These are phyloP conservation scores for Ganoderma leucocontextum DNA, from an alignment of 1,284 basidiomycete species.

Conservation along the genomic window DNA sequence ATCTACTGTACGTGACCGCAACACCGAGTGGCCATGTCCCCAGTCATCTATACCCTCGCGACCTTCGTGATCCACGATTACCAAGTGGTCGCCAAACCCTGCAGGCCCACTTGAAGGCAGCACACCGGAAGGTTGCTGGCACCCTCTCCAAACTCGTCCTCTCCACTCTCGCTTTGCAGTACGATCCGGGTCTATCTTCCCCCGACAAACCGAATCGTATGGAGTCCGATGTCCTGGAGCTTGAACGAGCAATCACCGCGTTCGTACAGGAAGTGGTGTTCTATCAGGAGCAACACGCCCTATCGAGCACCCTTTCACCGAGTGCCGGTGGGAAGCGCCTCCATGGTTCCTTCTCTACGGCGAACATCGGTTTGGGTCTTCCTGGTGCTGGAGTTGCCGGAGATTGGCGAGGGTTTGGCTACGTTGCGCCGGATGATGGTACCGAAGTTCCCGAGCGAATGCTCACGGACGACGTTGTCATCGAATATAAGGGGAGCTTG, in stretches of 20 bases:
- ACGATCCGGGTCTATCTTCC: slow-evolving; percentile 66
- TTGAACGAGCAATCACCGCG: slow-evolving; percentile 75
- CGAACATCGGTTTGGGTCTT: slow-evolving; percentile 73
- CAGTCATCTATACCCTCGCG: slow-evolving; percentile 60
- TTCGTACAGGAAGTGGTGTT: slow-evolving; percentile 80
- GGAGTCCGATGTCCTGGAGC: slow-evolving; percentile 79
- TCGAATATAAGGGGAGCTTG: slow-evolving; percentile 58
- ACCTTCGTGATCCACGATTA: slow-evolving; percentile 52
- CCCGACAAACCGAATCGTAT: slow-evolving; percentile 74
- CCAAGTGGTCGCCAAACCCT: slow-evolving; percentile 60
- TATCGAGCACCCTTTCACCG: slow-evolving; percentile 41
- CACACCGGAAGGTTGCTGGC: slow-evolving; percentile 80
- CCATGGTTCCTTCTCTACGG: slow-evolving; percentile 66
- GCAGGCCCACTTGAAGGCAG: slow-evolving; percentile 64
- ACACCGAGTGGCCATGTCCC: slow-evolving; percentile 71
- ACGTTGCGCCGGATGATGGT: slow-evolving; percentile 62
- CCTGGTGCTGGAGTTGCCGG: slow-evolving; percentile 77
- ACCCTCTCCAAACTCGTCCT: slow-evolving; percentile 80
- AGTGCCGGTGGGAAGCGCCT: slow-evolving; percentile 59
- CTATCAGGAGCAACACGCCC: slow-evolving; percentile 51
- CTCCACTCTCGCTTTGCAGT: slow-evolving; percentile 79
- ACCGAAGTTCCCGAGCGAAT: slow-evolving; percentile 56
- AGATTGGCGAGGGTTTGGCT: slow-evolving; percentile 82
- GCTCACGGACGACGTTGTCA: slow-evolving; percentile 59
- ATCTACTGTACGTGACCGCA: slow-evolving; percentile 77